These are phyloP conservation scores for Solanum hybrid DNA, from an alignment of 305 asterid genomes.

Conservation along the genomic window DNA sequence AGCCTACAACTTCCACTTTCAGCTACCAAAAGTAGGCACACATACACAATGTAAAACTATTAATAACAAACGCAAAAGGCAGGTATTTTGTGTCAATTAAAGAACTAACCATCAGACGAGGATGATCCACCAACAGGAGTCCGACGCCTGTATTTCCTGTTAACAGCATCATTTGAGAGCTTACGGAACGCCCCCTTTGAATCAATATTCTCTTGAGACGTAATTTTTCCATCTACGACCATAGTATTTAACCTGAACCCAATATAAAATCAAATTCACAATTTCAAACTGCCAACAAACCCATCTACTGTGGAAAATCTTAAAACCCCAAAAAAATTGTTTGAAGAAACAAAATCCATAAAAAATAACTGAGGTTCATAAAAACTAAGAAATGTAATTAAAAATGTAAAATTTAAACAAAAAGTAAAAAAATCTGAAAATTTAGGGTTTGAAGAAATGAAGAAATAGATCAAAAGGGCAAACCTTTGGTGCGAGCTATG, in stretches of 20 bases:
- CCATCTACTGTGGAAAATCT: not conserved
- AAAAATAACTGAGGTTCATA: no score
- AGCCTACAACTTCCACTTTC: not conserved
- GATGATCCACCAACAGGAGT: slow-evolving; percentile 62
- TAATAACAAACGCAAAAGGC: not conserved
- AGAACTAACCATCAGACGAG: slow-evolving; percentile 56
- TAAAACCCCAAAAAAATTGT: not conserved
- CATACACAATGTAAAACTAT: not conserved
- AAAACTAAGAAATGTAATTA: not conserved
- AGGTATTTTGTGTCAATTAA: not conserved
- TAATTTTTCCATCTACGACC: slow-evolving; percentile 39
- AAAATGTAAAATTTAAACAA: no score
- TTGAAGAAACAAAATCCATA: not conserved
- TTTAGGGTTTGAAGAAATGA: not conserved
- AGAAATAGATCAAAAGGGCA: not conserved
- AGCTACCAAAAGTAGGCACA: not conserved
- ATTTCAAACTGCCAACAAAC: not conserved
- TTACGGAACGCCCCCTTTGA: slow-evolving; percentile 51
- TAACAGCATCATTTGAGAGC: slow-evolving; percentile 57
- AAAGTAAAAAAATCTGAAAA: not conserved
- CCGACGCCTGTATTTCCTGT: slow-evolving; percentile 75
- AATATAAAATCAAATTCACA: not conserved
- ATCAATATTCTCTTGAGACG: slow-evolving; percentile 24
- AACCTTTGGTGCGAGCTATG: not conserved
- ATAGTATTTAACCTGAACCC: slow-evolving; percentile 21